phyloP scores from a whole-genome alignment of 257 asterid genomes.

The Nicotiana noctiflora region DNA sequence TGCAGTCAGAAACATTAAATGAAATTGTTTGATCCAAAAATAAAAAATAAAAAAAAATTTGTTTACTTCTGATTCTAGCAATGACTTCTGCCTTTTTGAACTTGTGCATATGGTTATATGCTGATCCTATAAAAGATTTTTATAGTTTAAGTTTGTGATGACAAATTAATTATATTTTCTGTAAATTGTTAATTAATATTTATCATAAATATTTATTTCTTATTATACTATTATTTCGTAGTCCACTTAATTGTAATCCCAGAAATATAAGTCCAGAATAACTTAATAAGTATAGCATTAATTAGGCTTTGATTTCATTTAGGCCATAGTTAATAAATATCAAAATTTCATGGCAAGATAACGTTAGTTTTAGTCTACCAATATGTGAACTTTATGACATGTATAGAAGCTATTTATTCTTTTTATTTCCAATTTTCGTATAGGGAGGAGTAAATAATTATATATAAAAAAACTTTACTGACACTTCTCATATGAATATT shows the following conservation, averaged over 20 bases:
- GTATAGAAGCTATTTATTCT: neutral
- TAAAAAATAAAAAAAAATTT: neutral
- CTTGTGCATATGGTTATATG: no score
- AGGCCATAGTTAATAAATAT: no score
- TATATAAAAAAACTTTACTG: neutral
- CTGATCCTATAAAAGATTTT: no score
- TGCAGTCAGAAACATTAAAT: neutral
- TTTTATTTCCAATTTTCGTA: neutral
- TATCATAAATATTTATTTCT: no score
- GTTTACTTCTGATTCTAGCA: neutral
- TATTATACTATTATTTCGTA: no score
- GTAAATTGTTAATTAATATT: no score
- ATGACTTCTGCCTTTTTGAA: neutral
- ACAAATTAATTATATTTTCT: no score
- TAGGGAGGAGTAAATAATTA: neutral
- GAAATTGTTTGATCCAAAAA: neutral
- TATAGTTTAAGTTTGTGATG: no score
- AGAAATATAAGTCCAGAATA: no score
- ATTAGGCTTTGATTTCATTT: no score
- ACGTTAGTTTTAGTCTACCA: neutral
- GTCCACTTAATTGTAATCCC: no score
- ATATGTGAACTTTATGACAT: neutral
- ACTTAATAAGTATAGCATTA: no score
- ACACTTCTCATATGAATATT: slow-evolving; percentile 19
- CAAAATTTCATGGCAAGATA: neutral